Conservation (phyloP, 2,329 filamentous ascomycete genomes). For the Thielaviopsis euricoi region DNA sequence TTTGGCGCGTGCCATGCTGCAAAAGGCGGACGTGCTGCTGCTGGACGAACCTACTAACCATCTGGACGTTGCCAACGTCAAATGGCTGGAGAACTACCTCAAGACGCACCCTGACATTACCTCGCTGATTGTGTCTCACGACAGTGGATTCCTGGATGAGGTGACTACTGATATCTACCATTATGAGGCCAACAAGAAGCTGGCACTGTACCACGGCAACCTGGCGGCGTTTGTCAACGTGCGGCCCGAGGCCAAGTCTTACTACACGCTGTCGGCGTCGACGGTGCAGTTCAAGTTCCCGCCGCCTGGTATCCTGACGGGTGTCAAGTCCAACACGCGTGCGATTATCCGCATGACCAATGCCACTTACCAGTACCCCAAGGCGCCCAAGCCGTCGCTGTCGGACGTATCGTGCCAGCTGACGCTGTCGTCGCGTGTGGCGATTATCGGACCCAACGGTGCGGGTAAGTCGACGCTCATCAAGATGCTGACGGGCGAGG, state of each 20-base stretch:
- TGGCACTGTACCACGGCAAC: constrained; percentile 72
- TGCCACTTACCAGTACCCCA: constrained; percentile 88
- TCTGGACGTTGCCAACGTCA: constrained; percentile 88
- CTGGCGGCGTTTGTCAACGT: constrained; percentile 69
- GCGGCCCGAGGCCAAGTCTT: constrained; percentile 89
- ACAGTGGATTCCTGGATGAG: constrained; percentile 91
- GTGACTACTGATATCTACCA: constrained; percentile 99
- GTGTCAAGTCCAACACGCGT: constrained; percentile 87
- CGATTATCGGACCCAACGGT: constrained; percentile 94
- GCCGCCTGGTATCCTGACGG: constrained; percentile 78
- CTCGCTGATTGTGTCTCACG: constrained; percentile 94
- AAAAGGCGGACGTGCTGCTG: constrained; percentile 87
- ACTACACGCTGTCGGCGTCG: constrained; percentile 85
- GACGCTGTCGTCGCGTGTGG: constrained; percentile 76
- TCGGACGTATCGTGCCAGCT: constrained; percentile 75
- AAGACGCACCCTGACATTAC: constrained; percentile 95
- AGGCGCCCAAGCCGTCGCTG: constrained; percentile 72
- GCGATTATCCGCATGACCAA: constrained; percentile 92
- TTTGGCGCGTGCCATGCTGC: constrained; percentile 87
- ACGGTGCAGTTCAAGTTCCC: constrained; percentile 97
- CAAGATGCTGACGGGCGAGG: constrained; percentile 89
- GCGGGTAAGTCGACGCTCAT: constrained; percentile 97
- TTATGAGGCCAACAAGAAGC: constrained; percentile 91
- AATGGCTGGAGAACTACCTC: constrained; percentile 89
- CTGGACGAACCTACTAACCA: constrained; percentile 99